Evolutionary conservation across 768 basidiomycete species (phyloP), one percentile per base, ranked within the genome.

Genomic region (Trametes cinnabarina): DNA sequence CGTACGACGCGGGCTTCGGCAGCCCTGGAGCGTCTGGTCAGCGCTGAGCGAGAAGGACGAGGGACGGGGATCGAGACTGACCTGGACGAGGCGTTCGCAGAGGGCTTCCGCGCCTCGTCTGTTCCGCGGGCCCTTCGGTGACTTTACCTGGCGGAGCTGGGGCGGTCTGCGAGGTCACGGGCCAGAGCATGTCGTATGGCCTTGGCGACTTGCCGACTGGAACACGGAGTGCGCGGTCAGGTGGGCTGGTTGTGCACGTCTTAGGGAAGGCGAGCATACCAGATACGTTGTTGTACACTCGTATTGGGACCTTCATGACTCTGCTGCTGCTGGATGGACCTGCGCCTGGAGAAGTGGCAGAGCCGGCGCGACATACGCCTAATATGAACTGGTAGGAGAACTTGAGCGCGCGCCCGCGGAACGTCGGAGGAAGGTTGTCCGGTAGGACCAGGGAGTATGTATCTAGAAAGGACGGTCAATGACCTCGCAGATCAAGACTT

Each of bases 321-420:
- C 85, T 76, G 71, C 90, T 89, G 55, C 78, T 76, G 65, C 82
- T 83, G 61, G 77, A 81, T 34, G 72, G 75, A 42, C 75, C 76
- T 12, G 70, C 67, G 23, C 57, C 59, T 12, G 62, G 30, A 25
- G 61, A 44, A 1, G 49, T 28, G 12, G 43, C 47, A 12, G 63
- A 40, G 57, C 73, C 65, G 35, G 88, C 84, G 12, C 91, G 81
- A 71, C 89, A 95, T 0, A 91, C 87, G 1, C 94, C 94, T 1
- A 98, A 81, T n/a, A 90, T 78, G 12, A 99, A 82, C 62, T 94
- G 87, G 68, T 98, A 98, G 3, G 88, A 88, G 68, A 99, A 95
- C 66, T 79, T 81, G 58, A 98, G 77, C 3, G 87, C 80, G 42
- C 89, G 86, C 3, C 97, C 96, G 44, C 83, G 82, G 74, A 91